A percentile compares a stretch with the other conserved stretches of the same genome.
Conservation (phyloP, 495 filamentous ascomycete species). For the Penicillium crystallinum region DNA sequence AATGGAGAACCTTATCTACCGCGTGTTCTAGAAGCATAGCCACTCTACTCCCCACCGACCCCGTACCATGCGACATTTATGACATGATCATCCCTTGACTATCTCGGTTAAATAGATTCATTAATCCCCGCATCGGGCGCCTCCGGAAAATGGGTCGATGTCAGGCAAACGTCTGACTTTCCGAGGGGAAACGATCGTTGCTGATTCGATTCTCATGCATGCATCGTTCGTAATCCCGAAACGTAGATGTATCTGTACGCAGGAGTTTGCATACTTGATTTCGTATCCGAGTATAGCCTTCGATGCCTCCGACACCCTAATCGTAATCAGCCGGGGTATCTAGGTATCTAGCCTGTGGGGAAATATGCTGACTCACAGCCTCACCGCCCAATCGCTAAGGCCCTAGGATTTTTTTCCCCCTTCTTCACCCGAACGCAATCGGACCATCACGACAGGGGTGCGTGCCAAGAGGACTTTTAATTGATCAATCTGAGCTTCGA, state of each 20-base stretch:
- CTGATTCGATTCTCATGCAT: not conserved
- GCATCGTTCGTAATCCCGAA: not conserved
- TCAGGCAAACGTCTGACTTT: slow-evolving; percentile 14
- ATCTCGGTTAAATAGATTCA: not conserved
- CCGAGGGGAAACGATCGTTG: slow-evolving; percentile 16
- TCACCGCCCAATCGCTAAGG: slow-evolving; percentile 20
- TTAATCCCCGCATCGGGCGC: slow-evolving; percentile 2
- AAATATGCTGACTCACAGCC: slow-evolving; percentile 20
- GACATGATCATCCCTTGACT: not conserved
- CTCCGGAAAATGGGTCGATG: slow-evolving; percentile 1
- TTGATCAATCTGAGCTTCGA: slow-evolving; percentile 2
- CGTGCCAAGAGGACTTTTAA: not conserved
- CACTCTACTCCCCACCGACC: not conserved
- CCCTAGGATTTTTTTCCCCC: slow-evolving; percentile 11
- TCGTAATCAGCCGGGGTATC: slow-evolving; percentile 1
- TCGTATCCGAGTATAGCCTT: not conserved
- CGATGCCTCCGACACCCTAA: slow-evolving; percentile 10
- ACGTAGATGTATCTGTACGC: not conserved
- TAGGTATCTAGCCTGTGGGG: no score
- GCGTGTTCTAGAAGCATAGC: not conserved
- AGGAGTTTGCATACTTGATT: not conserved
- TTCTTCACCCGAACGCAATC: slow-evolving; percentile 3
- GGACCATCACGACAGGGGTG: not conserved
- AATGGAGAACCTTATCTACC: slow-evolving; percentile 2
- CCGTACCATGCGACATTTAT: not conserved